These are phyloP conservation scores for Starmerella sirachaensis DNA, from an alignment of 805 yeast genomes.

Conservation along the genomic window DNA sequence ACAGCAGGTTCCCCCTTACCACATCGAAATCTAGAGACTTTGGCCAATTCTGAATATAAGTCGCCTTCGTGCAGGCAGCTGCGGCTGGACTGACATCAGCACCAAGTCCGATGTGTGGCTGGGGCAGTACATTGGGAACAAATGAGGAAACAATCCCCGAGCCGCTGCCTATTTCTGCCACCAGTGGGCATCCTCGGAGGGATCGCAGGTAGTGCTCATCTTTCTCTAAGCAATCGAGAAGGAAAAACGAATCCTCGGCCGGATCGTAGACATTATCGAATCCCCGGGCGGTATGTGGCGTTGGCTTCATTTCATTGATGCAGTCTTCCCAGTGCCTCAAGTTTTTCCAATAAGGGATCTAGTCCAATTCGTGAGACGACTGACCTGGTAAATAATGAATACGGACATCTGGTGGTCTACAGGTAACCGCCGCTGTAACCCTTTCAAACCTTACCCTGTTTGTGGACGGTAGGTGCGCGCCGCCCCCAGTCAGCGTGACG, in stretches of 20 bases:
- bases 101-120: conserved; percentile 42
- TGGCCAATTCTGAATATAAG: conserved; percentile 30
- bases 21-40: conserved; percentile 38
- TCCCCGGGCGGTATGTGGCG: conserved; percentile 13
- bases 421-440: background rate
- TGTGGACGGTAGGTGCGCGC: background rate
- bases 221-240: conserved; percentile 67
- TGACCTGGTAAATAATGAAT: too few species aligned
- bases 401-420: too few species aligned
- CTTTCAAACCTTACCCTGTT: background rate
- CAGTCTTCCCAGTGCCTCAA: too few species aligned
- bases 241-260: conserved; percentile 78
- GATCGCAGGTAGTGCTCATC: conserved; percentile 33
- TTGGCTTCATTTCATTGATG: conserved; percentile 15
- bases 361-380: too few species aligned
- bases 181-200: conserved; percentile 35
- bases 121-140: conserved; percentile 46
- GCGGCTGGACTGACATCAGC: conserved; percentile 78
- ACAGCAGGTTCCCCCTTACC: conserved; percentile 43
- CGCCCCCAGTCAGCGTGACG: background rate
- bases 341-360: too few species aligned
- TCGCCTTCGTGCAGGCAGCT: conserved; percentile 39
- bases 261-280: conserved; percentile 67
- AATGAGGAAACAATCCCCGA: conserved; percentile 83
- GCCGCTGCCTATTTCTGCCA: conserved; percentile 82